Evolutionary conservation across 1,284 basidiomycete species (phyloP).

Genomic region (Sanghuangporus weigelae): DNA sequence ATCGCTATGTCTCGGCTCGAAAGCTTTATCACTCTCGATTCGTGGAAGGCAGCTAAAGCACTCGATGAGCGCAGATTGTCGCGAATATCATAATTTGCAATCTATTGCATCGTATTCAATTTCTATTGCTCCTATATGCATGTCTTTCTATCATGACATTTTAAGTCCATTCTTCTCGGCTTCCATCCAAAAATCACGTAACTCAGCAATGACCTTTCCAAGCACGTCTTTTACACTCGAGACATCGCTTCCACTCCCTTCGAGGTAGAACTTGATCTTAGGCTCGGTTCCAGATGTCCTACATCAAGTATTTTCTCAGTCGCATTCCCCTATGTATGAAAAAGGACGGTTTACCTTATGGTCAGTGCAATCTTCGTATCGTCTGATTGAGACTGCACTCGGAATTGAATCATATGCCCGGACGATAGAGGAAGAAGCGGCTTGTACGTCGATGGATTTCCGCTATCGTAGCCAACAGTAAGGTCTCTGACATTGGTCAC

Average conservation of each 20-base stretch:
- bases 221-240: constrained; percentile 42
- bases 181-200: constrained; percentile 66
- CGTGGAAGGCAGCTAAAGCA: constrained; percentile 35
- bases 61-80: constrained; percentile 31
- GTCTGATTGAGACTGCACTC: constrained; percentile 38
- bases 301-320: background rate
- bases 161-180: constrained; percentile 50
- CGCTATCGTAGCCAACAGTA: constrained; percentile 69
- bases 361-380: constrained; percentile 58
- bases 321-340: constrained; percentile 17
- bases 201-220: constrained; percentile 46
- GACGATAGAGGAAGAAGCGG: constrained; percentile 68
- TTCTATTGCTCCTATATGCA: background rate
- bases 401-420: constrained; percentile 82
- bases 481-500: constrained; percentile 67
- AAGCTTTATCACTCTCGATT: constrained; percentile 31
- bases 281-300: constrained; percentile 87
- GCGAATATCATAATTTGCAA: constrained; percentile 14
- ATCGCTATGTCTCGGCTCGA: constrained; percentile 29
- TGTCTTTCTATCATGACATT: constrained; percentile 30
- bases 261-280: constrained; percentile 85
- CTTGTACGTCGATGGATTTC: constrained; percentile 57
- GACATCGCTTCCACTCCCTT: constrained; percentile 57
- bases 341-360: constrained; percentile 41
- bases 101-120: background rate